Base-by-base conservation (phyloP, 1,284 basidiomycete genomes). In the Malassezia obtusa region DNA sequence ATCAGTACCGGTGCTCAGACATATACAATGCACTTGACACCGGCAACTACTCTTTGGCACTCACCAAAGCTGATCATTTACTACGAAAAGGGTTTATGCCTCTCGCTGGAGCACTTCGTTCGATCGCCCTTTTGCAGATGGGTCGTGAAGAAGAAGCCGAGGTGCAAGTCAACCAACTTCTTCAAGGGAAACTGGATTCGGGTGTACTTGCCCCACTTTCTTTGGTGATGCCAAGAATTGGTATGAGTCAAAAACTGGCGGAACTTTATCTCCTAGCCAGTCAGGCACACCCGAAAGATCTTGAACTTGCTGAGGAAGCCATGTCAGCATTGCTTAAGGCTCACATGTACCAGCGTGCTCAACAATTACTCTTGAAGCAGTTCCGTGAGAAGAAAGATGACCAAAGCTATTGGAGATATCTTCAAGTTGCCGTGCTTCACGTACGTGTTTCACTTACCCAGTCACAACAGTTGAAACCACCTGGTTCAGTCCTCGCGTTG, bases 21-120 rank as follows among this genome's bases (percentile, higher is more conserved):
- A 25, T 56, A 5, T 56, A 56, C 37, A 36, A 50, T 46, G 53
- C 53, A 6, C 30, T 56, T 2, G 53, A 56, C 9, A 36, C 32
- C 3, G 43, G 48, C 8, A 49, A 50, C 14, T 25, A 46, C 31
- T 12, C n/a, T 5, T 14, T 40, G 17, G 53, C 53, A 1, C 21
- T 56, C 12, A 33, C 32, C 15, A 50, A 47, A 26, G 53, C 53
- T 12, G 49, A 56, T 25, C 33, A 28, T 8, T 24, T 56, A 17
- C 33, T 56, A 19, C n/a, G 19, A 12, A 31, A 25, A 17, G 35
- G 39, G 2, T 36, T 32, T 14, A n/a, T 50, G 9, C 53, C 48
- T 11, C 37, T 56, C 2, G 53, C 53, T 4, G 28, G 43, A 26
- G 53, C 49, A 11, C 38, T 56, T 5, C 49, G 48, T 14, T 26